phyloP scores from a whole-genome alignment of 306 rosid species.

The Alnus glutinosa region DNA sequence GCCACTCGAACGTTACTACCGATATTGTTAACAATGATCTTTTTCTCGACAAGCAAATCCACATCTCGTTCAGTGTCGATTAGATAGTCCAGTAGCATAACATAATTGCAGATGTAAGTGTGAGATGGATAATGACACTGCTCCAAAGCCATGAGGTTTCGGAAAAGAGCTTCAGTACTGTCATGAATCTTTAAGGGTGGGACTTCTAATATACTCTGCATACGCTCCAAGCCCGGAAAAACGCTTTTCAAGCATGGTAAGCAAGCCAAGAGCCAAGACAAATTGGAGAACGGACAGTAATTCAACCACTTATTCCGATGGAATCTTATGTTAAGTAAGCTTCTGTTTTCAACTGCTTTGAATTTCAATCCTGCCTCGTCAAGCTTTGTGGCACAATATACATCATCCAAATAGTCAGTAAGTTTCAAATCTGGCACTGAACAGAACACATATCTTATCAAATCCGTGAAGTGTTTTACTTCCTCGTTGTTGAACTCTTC shows the following conservation, averaged over 20 bases:
- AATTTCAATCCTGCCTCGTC: neutral
- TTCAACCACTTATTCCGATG: neutral
- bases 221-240: neutral
- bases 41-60: slow-evolving; percentile 21
- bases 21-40: slow-evolving; percentile 10
- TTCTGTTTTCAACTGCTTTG: neutral
- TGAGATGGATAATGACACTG: slow-evolving; percentile 22
- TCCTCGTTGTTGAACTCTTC: neutral
- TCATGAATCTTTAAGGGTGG: neutral
- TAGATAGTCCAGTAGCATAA: slow-evolving; percentile 22
- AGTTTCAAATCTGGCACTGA: neutral
- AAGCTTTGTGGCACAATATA: neutral
- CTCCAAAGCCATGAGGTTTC: slow-evolving; percentile 37
- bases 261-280: slow-evolving; percentile 3
- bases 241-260: slow-evolving; percentile 3
- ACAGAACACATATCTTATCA: slow-evolving; percentile 27
- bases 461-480: slow-evolving; percentile 24
- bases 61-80: slow-evolving; percentile 26
- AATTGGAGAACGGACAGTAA: neutral
- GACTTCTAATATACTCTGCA: neutral
- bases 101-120: slow-evolving; percentile 27
- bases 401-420: no score
- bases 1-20: slow-evolving; percentile 28
- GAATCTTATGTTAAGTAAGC: neutral
- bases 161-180: slow-evolving; percentile 14